Base-by-base conservation (phyloP, 768 basidiomycete species). In the Mycena capillaripes region DNA sequence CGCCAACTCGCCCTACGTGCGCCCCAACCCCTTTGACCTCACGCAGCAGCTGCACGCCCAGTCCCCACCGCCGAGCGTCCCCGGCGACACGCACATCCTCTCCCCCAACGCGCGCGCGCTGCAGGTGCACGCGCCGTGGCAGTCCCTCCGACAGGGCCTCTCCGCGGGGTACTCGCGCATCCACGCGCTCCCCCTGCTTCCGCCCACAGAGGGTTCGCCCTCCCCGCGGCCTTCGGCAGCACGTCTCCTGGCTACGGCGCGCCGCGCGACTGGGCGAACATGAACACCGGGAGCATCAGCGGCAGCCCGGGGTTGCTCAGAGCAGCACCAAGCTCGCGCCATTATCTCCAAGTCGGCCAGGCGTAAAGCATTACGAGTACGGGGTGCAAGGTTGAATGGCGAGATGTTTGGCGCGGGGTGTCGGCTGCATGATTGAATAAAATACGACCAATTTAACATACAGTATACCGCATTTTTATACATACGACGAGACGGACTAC, bases 121-220 rank as follows among this genome's bases (percentile, higher is more conserved):
- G 48, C 94, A 95, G 77, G 86, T 91, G 21, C 96, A 97, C 75
- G 95, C 95, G 1, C 96, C 97, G 0, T 97, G 96, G 2, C 95
- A 97, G 82, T 93, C 91, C 81, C 86, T 97, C 16, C 96, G 97
- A 1, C 96, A 97, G 66, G 97, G 97, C 38, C 88, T 98, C 32
- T 97, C 96, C 0, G 95, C 95, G 0, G 97, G 96, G 0, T 92
- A 96, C 78, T 96, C 95, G 32, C 88, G 96, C 69, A 92, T 98
- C 68, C 97, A 98, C 76, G 93, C 96, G 1, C 83, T 88, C 14
- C 88, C 88, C 4, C 86, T 86, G 3, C 78, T 84, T 1, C 86
- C 86, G 2, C 78, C 82, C 62, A 66, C 84, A n/a, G 81, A 80
- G 3, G 84, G 70, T 36, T 60, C 42, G 21, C 68, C 70, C 21